phyloP scores from a whole-genome alignment of 306 rosid species.

The Citrullus colocynthis region DNA sequence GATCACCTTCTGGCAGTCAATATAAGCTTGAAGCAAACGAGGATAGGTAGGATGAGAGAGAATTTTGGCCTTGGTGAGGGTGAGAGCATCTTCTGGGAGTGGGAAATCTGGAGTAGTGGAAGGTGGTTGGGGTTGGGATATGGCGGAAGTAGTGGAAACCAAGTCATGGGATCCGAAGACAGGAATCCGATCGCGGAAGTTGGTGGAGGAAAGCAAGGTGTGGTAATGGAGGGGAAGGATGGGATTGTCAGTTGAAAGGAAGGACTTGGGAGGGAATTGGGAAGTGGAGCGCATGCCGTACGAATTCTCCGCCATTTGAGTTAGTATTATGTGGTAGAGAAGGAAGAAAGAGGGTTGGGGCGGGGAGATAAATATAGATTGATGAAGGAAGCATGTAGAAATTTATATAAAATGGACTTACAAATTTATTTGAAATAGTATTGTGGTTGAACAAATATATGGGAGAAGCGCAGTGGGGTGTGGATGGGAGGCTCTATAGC shows the following conservation, averaged over 20 bases:
- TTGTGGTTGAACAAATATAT: too few relatives aligned
- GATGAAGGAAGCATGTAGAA: too few relatives aligned
- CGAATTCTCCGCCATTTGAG: slow-evolving; percentile 48
- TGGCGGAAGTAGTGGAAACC: slow-evolving; percentile 30
- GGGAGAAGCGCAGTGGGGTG: too few relatives aligned
- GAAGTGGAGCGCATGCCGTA: slow-evolving; percentile 47
- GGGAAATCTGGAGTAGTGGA: slow-evolving; percentile 25
- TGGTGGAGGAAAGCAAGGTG: slow-evolving; percentile 27
- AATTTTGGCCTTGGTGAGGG: slow-evolving; percentile 59
- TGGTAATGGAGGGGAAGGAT: slow-evolving; percentile 60
- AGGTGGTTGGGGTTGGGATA: slow-evolving; percentile 28
- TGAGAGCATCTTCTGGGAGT: slow-evolving; percentile 19
- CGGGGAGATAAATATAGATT: too few relatives aligned
- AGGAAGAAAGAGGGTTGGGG: too few relatives aligned
- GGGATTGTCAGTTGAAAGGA: slow-evolving; percentile 72
- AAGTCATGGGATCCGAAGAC: slow-evolving; percentile 66
- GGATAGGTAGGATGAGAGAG: slow-evolving; percentile 77
- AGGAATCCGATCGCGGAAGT: slow-evolving; percentile 31
- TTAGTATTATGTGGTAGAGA: too few relatives aligned
- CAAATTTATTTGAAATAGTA: too few relatives aligned
- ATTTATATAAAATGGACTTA: too few relatives aligned
- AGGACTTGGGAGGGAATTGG: slow-evolving; percentile 42
- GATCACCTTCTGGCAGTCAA: slow-evolving; percentile 87
- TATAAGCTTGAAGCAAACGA: slow-evolving; percentile 74
- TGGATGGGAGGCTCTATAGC: too few relatives aligned